These are phyloP conservation scores for Cyclotella sp. DNA, from an alignment of 108 stramenopile genomes.

Conservation along the genomic window DNA sequence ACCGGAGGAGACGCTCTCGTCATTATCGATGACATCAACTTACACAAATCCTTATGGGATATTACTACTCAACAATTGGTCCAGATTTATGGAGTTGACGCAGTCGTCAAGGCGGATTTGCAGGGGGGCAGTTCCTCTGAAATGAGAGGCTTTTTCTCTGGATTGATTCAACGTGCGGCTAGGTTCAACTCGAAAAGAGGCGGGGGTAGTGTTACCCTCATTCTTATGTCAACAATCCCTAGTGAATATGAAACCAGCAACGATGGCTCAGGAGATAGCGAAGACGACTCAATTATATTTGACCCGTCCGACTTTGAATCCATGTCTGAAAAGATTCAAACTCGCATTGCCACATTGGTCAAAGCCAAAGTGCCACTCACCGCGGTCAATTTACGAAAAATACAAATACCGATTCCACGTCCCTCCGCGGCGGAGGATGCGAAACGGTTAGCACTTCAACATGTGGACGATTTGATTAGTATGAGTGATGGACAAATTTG, in stretches of 20 bases:
- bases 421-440: slow-evolving; percentile 63
- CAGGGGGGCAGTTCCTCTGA: slow-evolving; percentile 88
- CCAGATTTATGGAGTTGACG: slow-evolving; percentile 81
- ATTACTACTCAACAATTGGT: slow-evolving; percentile 77
- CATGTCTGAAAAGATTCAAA: slow-evolving; percentile 65
- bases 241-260: slow-evolving; percentile 35
- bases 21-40: slow-evolving; percentile 81
- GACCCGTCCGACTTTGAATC: slow-evolving; percentile 71
- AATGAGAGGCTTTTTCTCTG: slow-evolving; percentile 86
- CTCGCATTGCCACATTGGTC: slow-evolving; percentile 70
- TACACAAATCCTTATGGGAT: slow-evolving; percentile 88
- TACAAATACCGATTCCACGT: slow-evolving; percentile 80
- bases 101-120: slow-evolving; percentile 81
- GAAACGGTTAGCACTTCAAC: slow-evolving; percentile 78
- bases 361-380: slow-evolving; percentile 81
- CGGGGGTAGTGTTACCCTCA: slow-evolving; percentile 83
- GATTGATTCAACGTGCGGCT: slow-evolving; percentile 88
- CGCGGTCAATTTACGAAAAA: slow-evolving; percentile 78
- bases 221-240: slow-evolving; percentile 71
- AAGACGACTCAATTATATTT: slow-evolving; percentile 53
- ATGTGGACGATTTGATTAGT: slow-evolving; percentile 89
- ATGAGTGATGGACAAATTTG: slow-evolving; percentile 93
- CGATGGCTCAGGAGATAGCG: slow-evolving; percentile 10
- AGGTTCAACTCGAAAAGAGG: slow-evolving; percentile 76
- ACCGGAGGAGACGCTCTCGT: slow-evolving; percentile 76